Conservation (phyloP, 176 grass and related monocot species). For the Oryza nivara region DNA sequence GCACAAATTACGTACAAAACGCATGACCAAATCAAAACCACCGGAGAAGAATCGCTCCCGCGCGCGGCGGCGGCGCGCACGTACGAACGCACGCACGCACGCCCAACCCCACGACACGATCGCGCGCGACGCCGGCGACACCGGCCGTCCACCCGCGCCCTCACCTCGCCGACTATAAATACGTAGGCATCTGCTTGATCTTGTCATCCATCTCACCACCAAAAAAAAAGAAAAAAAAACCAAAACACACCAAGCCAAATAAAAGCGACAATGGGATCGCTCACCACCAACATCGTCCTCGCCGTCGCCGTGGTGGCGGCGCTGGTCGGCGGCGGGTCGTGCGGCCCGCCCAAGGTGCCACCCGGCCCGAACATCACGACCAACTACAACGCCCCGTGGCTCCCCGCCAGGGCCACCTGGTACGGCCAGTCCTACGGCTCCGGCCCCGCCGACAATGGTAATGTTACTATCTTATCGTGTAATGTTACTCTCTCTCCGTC, state of each 20-base stretch:
- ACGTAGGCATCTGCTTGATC: not conserved
- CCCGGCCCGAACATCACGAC: slow-evolving; percentile 57
- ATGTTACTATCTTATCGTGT: no score
- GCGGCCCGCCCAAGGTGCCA: slow-evolving; percentile 13
- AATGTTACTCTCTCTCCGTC: no score
- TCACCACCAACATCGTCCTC: not conserved
- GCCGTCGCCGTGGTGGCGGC: slow-evolving; percentile 7
- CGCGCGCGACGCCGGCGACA: no score
- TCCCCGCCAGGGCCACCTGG: slow-evolving; percentile 65
- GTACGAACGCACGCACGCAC: no score
- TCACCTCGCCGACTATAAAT: not conserved
- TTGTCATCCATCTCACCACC: not conserved
- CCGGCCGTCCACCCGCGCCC: not conserved
- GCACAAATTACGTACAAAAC: not conserved
- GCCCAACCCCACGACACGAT: no score
- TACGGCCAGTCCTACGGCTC: slow-evolving; percentile 62
- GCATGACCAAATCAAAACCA: not conserved
- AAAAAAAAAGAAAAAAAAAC: not conserved
- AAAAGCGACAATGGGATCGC: slow-evolving; percentile 13
- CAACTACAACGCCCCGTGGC: slow-evolving; percentile 35
- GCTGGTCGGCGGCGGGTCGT: slow-evolving; percentile 37
- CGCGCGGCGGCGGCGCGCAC: no score
- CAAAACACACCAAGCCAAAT: no score
- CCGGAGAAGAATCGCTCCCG: no score
- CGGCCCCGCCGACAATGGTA: slow-evolving; percentile 55